phyloP scores from a whole-genome alignment of 768 basidiomycete genomes.

The Crepidotus variabilis region DNA sequence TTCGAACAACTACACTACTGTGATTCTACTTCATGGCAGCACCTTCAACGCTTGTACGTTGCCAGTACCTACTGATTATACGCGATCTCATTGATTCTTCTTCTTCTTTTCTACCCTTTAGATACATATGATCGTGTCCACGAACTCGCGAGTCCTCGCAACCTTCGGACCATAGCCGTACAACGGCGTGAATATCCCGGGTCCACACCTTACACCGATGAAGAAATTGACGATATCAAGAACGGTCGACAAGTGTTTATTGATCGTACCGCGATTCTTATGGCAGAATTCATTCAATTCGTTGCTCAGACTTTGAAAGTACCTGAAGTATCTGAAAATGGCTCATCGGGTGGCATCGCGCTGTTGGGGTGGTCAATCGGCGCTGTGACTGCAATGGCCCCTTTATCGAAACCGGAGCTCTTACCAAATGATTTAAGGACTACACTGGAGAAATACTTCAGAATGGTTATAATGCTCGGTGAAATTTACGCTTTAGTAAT shows the following conservation, averaged over 20 bases:
- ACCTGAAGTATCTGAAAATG: constrained; percentile 22
- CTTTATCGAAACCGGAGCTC: constrained; percentile 22
- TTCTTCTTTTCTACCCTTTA: not conserved
- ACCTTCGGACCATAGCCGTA: constrained; percentile 24
- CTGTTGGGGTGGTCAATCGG: constrained; percentile 39
- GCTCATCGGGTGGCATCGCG: constrained; percentile 29
- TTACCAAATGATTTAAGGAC: constrained; percentile 19
- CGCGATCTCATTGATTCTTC: not conserved
- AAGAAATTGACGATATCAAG: constrained; percentile 26
- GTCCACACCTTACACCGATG: constrained; percentile 27
- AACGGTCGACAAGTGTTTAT: constrained; percentile 22
- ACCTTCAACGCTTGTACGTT: constrained; percentile 30
- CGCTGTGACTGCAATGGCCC: constrained; percentile 20
- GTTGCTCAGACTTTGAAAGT: constrained; percentile 23
- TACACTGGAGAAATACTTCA: constrained; percentile 26
- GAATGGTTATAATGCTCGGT: constrained; percentile 30
- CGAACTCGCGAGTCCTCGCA: constrained; percentile 14
- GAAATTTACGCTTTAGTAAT: not conserved
- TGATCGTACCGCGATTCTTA: constrained; percentile 21
- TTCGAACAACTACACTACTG: constrained; percentile 30
- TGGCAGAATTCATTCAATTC: constrained; percentile 25
- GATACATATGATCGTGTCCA: constrained; percentile 19
- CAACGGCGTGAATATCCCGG: constrained; percentile 33
- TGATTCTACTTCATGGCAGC: constrained; percentile 30
- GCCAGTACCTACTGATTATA: not conserved